A percentile compares a stretch with the other conserved stretches of the same genome.
phyloP scores from a whole-genome alignment of 331 rosid species.

The Phaseolus coccineus region DNA sequence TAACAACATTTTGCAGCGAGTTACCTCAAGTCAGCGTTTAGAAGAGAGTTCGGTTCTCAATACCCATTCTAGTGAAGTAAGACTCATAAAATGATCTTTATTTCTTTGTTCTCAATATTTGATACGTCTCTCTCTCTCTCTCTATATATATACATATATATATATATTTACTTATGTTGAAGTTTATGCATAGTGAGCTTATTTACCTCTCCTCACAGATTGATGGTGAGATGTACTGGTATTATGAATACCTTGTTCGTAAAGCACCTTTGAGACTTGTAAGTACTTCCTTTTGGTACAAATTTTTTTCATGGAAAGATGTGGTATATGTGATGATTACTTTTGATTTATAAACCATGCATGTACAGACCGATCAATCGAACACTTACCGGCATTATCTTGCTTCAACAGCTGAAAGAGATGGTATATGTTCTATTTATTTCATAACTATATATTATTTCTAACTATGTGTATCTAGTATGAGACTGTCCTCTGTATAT shows the following conservation, averaged over 20 bases:
- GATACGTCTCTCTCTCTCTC: background rate
- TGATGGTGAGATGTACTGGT: constrained; percentile 91
- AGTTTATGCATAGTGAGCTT: constrained; percentile 37
- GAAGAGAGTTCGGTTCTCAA: constrained; percentile 97
- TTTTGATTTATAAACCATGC: constrained; percentile 35
- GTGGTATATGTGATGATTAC: constrained; percentile 25
- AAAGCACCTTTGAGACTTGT: constrained; percentile 83
- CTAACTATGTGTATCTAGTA: constrained; percentile 14
- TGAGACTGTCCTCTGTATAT: constrained; percentile 34
- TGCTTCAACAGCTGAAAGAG: constrained; percentile 91
- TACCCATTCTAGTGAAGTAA: constrained; percentile 79
- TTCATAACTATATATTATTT: constrained; percentile 10
- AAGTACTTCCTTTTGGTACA: constrained; percentile 39
- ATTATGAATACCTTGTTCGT: constrained; percentile 89
- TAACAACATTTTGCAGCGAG: constrained; percentile 69
- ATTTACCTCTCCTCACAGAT: constrained; percentile 61
- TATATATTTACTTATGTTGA: background rate
- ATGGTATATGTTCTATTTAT: constrained; percentile 62
- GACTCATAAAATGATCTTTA: constrained; percentile 42
- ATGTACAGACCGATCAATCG: constrained; percentile 71
- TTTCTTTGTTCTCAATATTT: constrained; percentile 36
- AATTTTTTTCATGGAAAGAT: constrained; percentile 32
- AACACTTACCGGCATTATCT: constrained; percentile 74
- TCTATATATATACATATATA: background rate
- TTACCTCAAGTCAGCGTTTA: constrained; percentile 90